A percentile compares a stretch with the other conserved stretches of the same genome.
Conservation (phyloP, 306 rosid genomes). For the Dryas octopetala region DNA sequence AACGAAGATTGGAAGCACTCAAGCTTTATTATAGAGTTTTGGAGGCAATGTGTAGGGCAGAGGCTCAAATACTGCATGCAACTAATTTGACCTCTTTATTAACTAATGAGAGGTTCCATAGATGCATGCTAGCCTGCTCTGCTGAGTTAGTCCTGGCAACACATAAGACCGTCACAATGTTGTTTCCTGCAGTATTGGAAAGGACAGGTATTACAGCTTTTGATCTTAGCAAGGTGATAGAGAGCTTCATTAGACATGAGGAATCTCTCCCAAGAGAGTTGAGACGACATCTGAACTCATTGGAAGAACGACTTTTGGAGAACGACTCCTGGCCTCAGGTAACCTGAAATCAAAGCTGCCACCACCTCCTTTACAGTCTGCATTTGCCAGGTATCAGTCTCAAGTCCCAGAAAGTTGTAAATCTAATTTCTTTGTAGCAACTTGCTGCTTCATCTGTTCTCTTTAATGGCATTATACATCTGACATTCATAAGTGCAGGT, state of each 20-base stretch:
- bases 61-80: constrained; percentile 82
- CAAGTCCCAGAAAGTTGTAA: constrained; percentile 17
- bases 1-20: constrained; percentile 83
- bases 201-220: constrained; percentile 98
- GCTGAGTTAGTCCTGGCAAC: constrained; percentile 96
- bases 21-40: constrained; percentile 86
- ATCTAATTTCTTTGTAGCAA: constrained; percentile 18
- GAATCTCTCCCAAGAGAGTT: constrained; percentile 97
- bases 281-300: constrained; percentile 88
- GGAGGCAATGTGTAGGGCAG: constrained; percentile 99
- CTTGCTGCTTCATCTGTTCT: constrained; percentile 9
- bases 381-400: constrained; percentile 80
- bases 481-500: constrained; percentile 54
- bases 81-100: constrained; percentile 85
- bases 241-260: constrained; percentile 95
- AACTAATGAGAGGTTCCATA: constrained; percentile 96
- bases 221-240: constrained; percentile 99
- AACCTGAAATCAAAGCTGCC: constrained; percentile 74
- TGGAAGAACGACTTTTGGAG: constrained; percentile 98
- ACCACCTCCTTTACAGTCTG: constrained; percentile 92
- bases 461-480: constrained; percentile 6
- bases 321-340: constrained; percentile 65
- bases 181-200: constrained; percentile 97
- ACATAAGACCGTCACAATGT: constrained; percentile 94
- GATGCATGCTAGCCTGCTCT: constrained; percentile 99